Conservation (phyloP, 164 flowering plant species). For the Paratinospora sagittata region DNA sequence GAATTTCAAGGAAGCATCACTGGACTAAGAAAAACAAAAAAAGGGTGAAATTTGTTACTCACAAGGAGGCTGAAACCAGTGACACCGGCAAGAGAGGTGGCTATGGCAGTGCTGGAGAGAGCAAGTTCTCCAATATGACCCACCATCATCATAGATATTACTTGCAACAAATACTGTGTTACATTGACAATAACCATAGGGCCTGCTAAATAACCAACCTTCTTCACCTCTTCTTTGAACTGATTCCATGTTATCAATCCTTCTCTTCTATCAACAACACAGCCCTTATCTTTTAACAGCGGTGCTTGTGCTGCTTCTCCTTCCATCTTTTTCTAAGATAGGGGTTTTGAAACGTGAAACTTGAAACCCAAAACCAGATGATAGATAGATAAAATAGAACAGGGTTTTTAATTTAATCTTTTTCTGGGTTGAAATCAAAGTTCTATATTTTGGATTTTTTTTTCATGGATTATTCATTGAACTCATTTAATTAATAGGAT, state of each 20-base stretch:
- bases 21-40: no score
- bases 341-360: no score
- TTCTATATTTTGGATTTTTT: no score
- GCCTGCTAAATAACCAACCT: slow-evolving; percentile 30
- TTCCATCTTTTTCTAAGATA: slow-evolving; percentile 13
- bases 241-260: slow-evolving; percentile 16
- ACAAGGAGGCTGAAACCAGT: slow-evolving; percentile 50
- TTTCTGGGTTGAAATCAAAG: no score
- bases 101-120: slow-evolving; percentile 47
- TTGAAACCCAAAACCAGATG: no score
- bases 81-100: slow-evolving; percentile 41
- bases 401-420: no score
- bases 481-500: no score
- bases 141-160: slow-evolving; percentile 50
- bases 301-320: slow-evolving; percentile 7
- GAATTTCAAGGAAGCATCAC: neutral
- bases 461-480: no score
- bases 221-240: slow-evolving; percentile 29
- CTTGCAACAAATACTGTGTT: slow-evolving; percentile 29
- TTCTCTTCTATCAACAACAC: neutral
- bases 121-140: slow-evolving; percentile 52
- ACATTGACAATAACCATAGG: slow-evolving; percentile 38
- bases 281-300: slow-evolving; percentile 6
- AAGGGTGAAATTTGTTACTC: slow-evolving; percentile 10
- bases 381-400: no score